A percentile compares a stretch with the other conserved stretches of the same genome.
phyloP scores from a whole-genome alignment of 371 early-diverging fungal genomes.

The Circinella umbellata region DNA sequence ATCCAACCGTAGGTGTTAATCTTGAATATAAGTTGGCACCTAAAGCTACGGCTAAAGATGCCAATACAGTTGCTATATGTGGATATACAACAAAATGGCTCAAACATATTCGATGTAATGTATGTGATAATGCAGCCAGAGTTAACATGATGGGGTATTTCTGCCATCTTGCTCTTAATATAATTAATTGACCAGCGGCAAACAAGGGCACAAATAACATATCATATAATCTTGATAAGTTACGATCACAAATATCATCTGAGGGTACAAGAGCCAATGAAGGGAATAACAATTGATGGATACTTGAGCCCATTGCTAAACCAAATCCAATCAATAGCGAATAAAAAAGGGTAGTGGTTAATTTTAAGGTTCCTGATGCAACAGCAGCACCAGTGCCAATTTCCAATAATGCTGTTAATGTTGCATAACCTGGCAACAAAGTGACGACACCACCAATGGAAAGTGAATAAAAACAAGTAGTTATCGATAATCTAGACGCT shows the following conservation, averaged over 20 bases:
- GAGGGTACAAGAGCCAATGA: conserved; percentile 24
- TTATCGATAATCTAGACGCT: conserved; percentile 26
- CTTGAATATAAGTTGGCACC: conserved; percentile 34
- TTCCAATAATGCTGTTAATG: conserved; percentile 75
- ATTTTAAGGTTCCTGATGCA: conserved; percentile 76
- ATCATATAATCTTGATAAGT: conserved; percentile 29
- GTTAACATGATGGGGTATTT: conserved; percentile 31
- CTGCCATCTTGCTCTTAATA: conserved; percentile 19
- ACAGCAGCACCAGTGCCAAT: conserved; percentile 77
- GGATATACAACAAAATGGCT: conserved; percentile 30
- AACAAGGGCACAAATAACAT: conserved; percentile 31
- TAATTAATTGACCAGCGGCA: conserved; percentile 28
- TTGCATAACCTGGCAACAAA: conserved; percentile 68
- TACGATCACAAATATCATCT: conserved; percentile 23
- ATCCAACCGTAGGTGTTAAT: conserved; percentile 31
- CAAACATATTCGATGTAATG: conserved; percentile 27
- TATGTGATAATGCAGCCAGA: conserved; percentile 28
- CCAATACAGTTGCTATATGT: conserved; percentile 33
- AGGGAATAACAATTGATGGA: conserved; percentile 39
- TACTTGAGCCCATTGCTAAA: conserved; percentile 66
- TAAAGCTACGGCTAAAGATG: conserved; percentile 34
- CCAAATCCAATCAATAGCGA: conserved; percentile 78
- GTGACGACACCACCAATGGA: conserved; percentile 65
- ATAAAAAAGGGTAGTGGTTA: conserved; percentile 72
- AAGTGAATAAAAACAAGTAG: conserved; percentile 60